Evolutionary conservation across 1,139 yeast species (phyloP), one percentile per base, ranked within the genome.

Genomic region (Suhomyces bokatorum): DNA sequence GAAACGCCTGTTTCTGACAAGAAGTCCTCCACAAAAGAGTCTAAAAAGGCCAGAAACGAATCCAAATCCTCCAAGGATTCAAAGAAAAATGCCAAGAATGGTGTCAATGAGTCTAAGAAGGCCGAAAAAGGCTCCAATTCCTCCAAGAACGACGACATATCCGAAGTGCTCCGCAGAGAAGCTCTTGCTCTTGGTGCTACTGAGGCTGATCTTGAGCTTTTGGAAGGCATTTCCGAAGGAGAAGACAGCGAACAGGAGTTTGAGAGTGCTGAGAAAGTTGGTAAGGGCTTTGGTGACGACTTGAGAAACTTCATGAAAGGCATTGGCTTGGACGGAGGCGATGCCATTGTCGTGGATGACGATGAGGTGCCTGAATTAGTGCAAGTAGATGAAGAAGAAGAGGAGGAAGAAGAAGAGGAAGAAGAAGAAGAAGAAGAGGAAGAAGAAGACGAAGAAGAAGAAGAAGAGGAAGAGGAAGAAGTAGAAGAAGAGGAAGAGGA

Each of bases 181-280:
- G 95, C 93, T 1, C 62, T 85, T 24, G 75, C 64, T 14, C 64
- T 85, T 17, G 91, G 91, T 20, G 93, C 90, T 9, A 70, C 83
- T 15, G 85, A 81, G 51, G 88, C 76, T 26, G 91, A 85, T 58
- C 75, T 80, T 40, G 73, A 70, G 28, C 63, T 85, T 47, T 55
- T 85, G 20, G 69, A 70, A 14, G 81, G 73, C 13, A 57, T 87
- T 9, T 70, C 67, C 36, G 75, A 69, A 15, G 82, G 75, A n/a
- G 86, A 80, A 33, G 80, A 69, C 17, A 81, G 86, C 58, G 89
- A 83, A 56, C 80, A 78, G 52, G 89, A 83, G 54, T 82, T 83
- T 51, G 73, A 60, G 17, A 69, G 52, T 24, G 71, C 61, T 12
- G 53, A 52, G 3, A 67, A 64, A 16, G 60, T 60, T 13, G 91